Evolutionary conservation across 2,329 filamentous ascomycete genomes (phyloP).

Genomic region (Cladosporium phlei): DNA sequence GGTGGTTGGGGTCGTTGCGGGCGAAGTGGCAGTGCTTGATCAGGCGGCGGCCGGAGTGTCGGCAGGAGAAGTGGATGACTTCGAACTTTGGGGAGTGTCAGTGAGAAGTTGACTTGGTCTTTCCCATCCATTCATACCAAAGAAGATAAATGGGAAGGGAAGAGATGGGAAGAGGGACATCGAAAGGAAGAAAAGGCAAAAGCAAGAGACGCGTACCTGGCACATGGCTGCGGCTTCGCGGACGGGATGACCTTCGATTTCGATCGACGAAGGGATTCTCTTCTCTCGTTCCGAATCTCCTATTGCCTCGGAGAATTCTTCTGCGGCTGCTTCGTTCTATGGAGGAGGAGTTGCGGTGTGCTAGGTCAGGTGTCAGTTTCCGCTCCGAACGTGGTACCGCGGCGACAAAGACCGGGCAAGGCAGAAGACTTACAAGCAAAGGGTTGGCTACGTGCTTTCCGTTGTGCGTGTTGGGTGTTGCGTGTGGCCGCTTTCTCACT

Average conservation of each 20-base stretch:
- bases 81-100: conserved; percentile 66
- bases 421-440: conserved; percentile 9
- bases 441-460: conserved; percentile 9
- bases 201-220: conserved; percentile 6
- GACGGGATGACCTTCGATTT: too few relatives aligned
- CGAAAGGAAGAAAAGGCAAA: too few relatives aligned
- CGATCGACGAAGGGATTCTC: too few relatives aligned
- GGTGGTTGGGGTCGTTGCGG: conserved; percentile 65
- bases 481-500: too few relatives aligned
- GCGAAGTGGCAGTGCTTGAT: conserved; percentile 71
- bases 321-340: not conserved
- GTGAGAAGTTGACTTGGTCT: not conserved
- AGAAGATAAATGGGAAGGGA: too few relatives aligned
- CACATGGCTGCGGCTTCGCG: conserved; percentile 12
- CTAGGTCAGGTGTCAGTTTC: conserved; percentile 8
- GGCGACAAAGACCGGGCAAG: not conserved
- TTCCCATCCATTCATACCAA: too few relatives aligned
- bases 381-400: conserved; percentile 6
- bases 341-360: not conserved
- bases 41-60: conserved; percentile 55
- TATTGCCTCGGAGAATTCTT: conserved; percentile 1
- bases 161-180: too few relatives aligned
- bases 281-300: too few relatives aligned
- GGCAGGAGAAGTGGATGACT: conserved; percentile 62
- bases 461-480: conserved; percentile 3